These are phyloP conservation scores for Balakata baccata DNA, from an alignment of 345 rosid species.

Conservation along the genomic window DNA sequence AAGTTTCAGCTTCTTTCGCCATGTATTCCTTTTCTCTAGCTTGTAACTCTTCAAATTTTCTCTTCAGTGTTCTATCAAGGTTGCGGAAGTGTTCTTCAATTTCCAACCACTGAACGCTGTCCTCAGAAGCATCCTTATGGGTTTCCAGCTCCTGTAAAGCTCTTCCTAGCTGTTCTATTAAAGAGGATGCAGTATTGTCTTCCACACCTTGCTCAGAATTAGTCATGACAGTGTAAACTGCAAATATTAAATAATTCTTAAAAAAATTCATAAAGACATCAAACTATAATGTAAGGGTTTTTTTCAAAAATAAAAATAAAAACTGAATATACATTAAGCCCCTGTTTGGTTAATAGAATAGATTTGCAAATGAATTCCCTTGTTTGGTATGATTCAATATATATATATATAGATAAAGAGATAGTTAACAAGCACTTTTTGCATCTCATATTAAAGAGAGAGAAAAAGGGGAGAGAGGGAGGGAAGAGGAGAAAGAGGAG, in stretches of 20 bases:
- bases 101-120: constrained; percentile 46
- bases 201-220: constrained; percentile 24
- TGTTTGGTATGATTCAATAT: no score
- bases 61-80: constrained; percentile 40
- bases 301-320: background rate
- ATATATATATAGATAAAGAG: no score
- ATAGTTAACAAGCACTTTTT: no score
- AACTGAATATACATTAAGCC: no score
- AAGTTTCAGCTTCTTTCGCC: constrained; percentile 39
- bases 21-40: constrained; percentile 47
- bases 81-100: constrained; percentile 46
- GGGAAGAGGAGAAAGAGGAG: no score
- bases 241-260: constrained; percentile 16
- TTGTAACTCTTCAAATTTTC: constrained; percentile 42
- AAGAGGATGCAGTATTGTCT: constrained; percentile 26
- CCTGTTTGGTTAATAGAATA: no score
- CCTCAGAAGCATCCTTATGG: constrained; percentile 25
- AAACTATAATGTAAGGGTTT: background rate
- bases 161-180: constrained; percentile 44
- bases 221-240: constrained; percentile 24
- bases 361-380: no score
- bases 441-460: no score
- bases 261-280: constrained; percentile 8
- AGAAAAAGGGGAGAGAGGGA: no score
- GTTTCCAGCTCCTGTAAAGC: constrained; percentile 42